A percentile compares a stretch with the other conserved stretches of the same genome.
Conservation (phyloP, 1,139 yeast species). For the Diutina neorugosa region DNA sequence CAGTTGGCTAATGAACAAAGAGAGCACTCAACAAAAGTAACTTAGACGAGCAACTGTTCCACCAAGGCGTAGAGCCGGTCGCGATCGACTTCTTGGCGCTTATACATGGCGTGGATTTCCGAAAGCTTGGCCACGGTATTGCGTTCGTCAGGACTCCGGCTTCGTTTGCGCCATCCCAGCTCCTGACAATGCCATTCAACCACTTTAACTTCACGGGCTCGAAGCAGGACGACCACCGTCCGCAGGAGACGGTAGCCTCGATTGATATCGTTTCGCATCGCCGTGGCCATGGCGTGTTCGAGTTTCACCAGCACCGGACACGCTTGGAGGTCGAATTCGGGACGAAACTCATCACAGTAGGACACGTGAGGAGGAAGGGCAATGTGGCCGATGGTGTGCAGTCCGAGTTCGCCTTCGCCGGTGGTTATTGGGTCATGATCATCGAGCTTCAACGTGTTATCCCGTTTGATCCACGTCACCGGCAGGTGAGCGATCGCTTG, state of each 20-base stretch:
- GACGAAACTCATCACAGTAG: conserved; percentile 5
- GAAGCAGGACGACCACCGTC: conserved; percentile 33
- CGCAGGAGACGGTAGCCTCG: conserved; percentile 11
- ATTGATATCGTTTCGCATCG: conserved; percentile 45
- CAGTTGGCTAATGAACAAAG: too few species aligned
- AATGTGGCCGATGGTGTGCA: neutral
- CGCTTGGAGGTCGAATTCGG: conserved; percentile 9
- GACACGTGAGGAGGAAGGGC: neutral
- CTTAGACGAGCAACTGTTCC: neutral
- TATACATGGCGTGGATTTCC: neutral
- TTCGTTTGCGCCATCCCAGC: neutral
- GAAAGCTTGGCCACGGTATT: neutral
- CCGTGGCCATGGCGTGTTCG: conserved; percentile 35
- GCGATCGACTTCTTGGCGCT: neutral
- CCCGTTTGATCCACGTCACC: neutral
- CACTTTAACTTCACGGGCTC: conserved; percentile 47
- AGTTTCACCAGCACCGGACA: conserved; percentile 29
- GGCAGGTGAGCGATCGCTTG: neutral
- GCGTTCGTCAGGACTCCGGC: neutral
- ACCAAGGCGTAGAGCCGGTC: neutral
- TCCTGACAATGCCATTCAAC: conserved; percentile 22
- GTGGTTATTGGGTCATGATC: neutral
- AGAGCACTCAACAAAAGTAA: too few species aligned
- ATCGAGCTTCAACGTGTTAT: neutral
- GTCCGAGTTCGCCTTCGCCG: too few species aligned